These are phyloP conservation scores for Sporothrix brasiliensis DNA, from an alignment of 2,329 filamentous ascomycete species.

Conservation along the genomic window DNA sequence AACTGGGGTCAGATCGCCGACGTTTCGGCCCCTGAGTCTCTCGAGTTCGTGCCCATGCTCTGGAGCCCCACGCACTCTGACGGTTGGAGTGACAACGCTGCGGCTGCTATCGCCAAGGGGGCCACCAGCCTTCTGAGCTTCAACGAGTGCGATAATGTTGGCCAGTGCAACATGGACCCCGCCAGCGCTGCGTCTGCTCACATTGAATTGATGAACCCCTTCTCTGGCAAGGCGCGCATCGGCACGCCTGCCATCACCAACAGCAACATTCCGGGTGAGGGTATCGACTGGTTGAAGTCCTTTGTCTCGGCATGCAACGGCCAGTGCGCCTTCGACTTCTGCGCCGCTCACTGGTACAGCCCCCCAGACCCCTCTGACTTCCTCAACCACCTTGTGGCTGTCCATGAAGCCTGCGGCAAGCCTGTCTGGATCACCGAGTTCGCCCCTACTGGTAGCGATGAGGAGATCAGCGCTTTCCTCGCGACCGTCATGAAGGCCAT, in stretches of 20 bases:
- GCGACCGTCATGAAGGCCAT: slow-evolving; percentile 52
- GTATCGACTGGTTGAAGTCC: slow-evolving; percentile 57
- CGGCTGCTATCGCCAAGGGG: slow-evolving; percentile 57
- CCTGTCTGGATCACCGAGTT: slow-evolving; percentile 69
- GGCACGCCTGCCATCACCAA: slow-evolving; percentile 65
- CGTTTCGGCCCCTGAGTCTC: slow-evolving; percentile 46
- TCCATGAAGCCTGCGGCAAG: slow-evolving; percentile 53
- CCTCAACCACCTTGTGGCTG: slow-evolving; percentile 56
- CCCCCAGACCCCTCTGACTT: slow-evolving; percentile 53
- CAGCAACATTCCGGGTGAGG: slow-evolving; percentile 54
- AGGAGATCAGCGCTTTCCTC: slow-evolving; percentile 54
- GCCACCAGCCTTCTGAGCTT: slow-evolving; percentile 64
- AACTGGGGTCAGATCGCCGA: slow-evolving; percentile 63
- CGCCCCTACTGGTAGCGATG: slow-evolving; percentile 53
- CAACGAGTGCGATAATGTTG: slow-evolving; percentile 69
- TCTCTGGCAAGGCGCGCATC: slow-evolving; percentile 56
- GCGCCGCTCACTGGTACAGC: slow-evolving; percentile 67
- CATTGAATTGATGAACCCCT: slow-evolving; percentile 59
- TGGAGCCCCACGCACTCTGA: slow-evolving; percentile 58
- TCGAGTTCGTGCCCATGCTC: slow-evolving; percentile 69
- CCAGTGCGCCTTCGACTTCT: slow-evolving; percentile 61
- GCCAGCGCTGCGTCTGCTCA: slow-evolving; percentile 56
- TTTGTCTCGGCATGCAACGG: slow-evolving; percentile 57
- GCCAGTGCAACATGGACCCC: slow-evolving; percentile 63
- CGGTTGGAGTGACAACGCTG: slow-evolving; percentile 56